Percentiles rank a stretch among this genome's conserved stretches.
Conservation (phyloP, 2,329 filamentous ascomycete species). For the Talaromyces sp. region DNA sequence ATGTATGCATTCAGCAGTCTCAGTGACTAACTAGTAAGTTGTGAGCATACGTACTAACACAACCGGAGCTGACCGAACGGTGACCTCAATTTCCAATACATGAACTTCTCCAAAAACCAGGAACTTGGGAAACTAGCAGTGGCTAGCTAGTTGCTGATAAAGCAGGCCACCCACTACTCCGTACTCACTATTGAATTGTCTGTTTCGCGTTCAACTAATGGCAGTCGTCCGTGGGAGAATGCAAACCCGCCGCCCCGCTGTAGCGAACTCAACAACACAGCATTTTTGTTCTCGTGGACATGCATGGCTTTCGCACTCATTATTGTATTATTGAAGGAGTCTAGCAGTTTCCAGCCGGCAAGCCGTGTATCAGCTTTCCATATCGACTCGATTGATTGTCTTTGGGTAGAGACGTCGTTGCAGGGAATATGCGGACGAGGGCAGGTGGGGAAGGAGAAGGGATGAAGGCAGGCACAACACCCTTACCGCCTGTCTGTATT, state of each 20-base stretch:
- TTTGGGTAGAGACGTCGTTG: background rate
- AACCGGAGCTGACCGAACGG: background rate
- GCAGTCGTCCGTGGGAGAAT: background rate
- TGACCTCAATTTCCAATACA: background rate
- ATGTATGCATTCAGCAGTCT: too few species aligned
- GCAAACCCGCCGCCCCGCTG: slow-evolving; percentile 6
- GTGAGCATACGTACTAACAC: background rate
- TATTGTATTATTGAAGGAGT: background rate
- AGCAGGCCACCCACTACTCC: too few species aligned
- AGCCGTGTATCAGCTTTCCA: background rate
- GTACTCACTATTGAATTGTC: slow-evolving; percentile 2
- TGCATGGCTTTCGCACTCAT: background rate
- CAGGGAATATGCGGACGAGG: background rate
- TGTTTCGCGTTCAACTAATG: background rate
- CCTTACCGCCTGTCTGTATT: slow-evolving; percentile 1
- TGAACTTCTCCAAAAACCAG: background rate
- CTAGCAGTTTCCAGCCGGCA: background rate
- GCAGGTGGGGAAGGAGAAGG: background rate
- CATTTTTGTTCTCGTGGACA: background rate
- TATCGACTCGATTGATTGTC: background rate
- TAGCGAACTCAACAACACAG: slow-evolving; percentile 5
- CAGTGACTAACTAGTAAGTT: too few species aligned
- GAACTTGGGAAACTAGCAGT: background rate
- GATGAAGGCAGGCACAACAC: background rate
- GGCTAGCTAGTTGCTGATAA: slow-evolving; percentile 1